Evolutionary conservation across 2,329 filamentous ascomycete genomes (phyloP).

Genomic region (Triangularia setosa): DNA sequence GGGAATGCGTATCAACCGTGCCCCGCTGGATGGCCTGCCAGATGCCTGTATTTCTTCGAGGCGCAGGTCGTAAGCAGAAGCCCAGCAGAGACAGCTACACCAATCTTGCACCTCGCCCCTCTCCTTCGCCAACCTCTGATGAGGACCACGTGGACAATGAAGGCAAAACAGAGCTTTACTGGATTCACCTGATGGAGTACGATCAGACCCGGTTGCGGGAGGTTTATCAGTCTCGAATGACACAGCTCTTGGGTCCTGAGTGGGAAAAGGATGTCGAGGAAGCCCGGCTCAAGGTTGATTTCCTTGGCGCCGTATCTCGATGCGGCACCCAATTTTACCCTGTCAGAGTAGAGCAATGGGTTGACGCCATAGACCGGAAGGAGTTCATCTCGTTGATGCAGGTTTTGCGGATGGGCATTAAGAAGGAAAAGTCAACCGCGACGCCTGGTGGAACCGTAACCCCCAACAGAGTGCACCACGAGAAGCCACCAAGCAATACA

Average conservation of each 20-base stretch:
- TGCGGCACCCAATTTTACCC: conserved; percentile 26
- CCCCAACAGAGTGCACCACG: neutral
- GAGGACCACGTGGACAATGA: conserved; percentile 34
- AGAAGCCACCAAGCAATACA: neutral
- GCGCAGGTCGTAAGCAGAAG: conserved; percentile 28
- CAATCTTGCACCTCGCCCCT: conserved; percentile 25
- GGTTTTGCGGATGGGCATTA: conserved; percentile 23
- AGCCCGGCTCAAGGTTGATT: conserved; percentile 31
- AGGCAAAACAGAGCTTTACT: conserved; percentile 38
- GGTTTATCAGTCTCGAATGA: conserved; percentile 33
- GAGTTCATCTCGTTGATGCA: conserved; percentile 22
- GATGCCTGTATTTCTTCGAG: conserved; percentile 34
- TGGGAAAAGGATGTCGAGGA: conserved; percentile 32
- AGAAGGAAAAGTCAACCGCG: conserved; percentile 7
- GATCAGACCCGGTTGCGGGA: conserved; percentile 37
- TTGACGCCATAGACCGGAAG: conserved; percentile 22
- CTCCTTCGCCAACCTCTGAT: neutral
- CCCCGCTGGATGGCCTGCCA: conserved; percentile 37
- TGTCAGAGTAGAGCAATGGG: conserved; percentile 24
- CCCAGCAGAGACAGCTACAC: conserved; percentile 32
- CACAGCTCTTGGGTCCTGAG: conserved; percentile 27
- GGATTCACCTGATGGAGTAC: conserved; percentile 38
- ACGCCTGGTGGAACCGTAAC: neutral
- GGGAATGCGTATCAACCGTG: conserved; percentile 37
- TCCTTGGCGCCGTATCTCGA: conserved; percentile 26